Evolutionary conservation across 805 yeast species (phyloP), one percentile per base, ranked within the genome.

Genomic region (Metschnikowia lachancei): DNA sequence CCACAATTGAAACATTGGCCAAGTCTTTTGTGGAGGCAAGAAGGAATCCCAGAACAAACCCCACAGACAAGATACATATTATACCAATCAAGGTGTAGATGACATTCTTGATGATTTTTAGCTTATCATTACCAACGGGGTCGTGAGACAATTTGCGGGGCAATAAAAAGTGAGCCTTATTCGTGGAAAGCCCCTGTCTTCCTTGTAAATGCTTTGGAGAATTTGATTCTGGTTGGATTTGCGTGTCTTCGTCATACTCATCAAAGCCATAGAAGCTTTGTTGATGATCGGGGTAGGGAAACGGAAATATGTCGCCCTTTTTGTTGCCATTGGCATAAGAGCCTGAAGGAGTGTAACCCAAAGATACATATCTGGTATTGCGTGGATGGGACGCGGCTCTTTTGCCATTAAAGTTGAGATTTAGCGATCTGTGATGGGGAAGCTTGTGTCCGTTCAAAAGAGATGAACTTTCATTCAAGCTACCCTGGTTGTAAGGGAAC

Each of bases 1-100:
- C 68, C 2, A 70, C 62, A 9, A 91, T 78, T 17, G 77, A 67
- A 16, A 89, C 83, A 50, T 78, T 76, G 43, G 84, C 81, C 45
- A 92, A 69, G 47, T 92, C 97, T 55, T 88, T 89, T 16, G 89
- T 83, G 1, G 96, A 83, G 0, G 97, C 97, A 35, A 91, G 68
- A 2, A 90, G 67, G 59, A 91, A 87, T 0, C 98, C 98, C 58
- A 84, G 73, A 4, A 86, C 70, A 58, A 92, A 89, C 1, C 96
- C 96, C 26, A 85, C 62, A 0, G 82, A 69, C 10, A 87, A 64
- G n/a, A 88, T 70, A 12, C 76, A 61, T 13, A 79, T 53, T 2
- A 79, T 73, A 31, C 76, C 58, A 34, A 72, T 54, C 29, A 76
- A 51, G 0, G 82, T 74, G 51, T 77, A 78, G 41, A 70, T 57